Base-by-base conservation (phyloP, 352 stramenopile genomes). In the Phytophthora tubulina region DNA sequence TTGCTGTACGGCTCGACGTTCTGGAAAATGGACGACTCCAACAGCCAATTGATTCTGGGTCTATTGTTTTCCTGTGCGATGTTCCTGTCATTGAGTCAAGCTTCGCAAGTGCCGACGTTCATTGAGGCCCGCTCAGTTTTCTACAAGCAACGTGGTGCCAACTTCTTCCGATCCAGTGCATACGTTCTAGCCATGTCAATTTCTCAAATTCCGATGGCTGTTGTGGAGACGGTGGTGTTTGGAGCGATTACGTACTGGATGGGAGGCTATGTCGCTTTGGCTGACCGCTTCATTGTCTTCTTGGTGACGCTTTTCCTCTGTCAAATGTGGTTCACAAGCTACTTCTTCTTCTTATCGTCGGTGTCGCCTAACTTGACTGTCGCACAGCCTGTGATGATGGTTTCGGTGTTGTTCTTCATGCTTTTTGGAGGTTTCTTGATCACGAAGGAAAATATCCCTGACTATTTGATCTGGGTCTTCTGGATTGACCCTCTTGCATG, bases 241-340 rank as follows among this genome's bases (percentile, higher is more conserved):
- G 91, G 90, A 32, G 88, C 79, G 4, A 74, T 97, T 39, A 69
- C 96, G 2, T 98, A 98, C 70, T 98, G 88, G 82, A 90, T 97
- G 73, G 81, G 92, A 51, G 93, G 93, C 13, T 89, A 96, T 51
- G 79, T 86, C 0, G 58, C 49, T 0, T 21, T 72, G 9, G 73
- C 51, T 0, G 73, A 60, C 6, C 67, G 72, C 6, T 95, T 91
- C 56, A 6, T 84, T 7, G 68, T 87, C 14, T 95, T 94, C 63
- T 36, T 91, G 3, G 7, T 85, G 27, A 84, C 81, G 49, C 79
- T 93, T 1, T 84, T 95, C 65, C 38, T 93, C 35, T 83, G 76
- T 33, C 85, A 93, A 17, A 80, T 93, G 60, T 81, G 75, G 64
- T 92, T 93, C 67, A 85, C 77, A 32, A 75, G 77, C 50, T 91